These are phyloP conservation scores for Acacia melanoxylon DNA, from an alignment of 306 rosid genomes.

Conservation along the genomic window DNA sequence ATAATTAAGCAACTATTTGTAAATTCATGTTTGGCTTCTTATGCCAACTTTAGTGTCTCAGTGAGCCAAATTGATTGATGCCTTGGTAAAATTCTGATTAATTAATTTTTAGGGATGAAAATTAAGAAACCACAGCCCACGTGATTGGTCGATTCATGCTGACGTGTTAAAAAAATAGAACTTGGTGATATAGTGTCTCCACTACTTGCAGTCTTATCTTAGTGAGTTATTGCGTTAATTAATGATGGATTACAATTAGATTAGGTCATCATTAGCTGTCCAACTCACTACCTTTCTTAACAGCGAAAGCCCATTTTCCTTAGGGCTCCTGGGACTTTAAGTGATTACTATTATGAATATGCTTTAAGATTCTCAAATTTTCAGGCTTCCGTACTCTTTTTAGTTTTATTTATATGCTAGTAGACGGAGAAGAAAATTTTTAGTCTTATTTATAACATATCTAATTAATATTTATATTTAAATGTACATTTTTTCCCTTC, in stretches of 20 bases:
- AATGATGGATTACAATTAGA: neutral
- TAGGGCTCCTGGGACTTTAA: neutral
- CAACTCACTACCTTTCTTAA: neutral
- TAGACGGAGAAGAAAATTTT: too few species aligned
- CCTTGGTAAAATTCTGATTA: neutral
- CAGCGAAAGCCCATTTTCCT: neutral
- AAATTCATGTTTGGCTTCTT: neutral
- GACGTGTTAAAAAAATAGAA: neutral
- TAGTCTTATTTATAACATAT: too few species aligned
- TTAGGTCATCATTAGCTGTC: conserved; percentile 6
- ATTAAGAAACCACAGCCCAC: neutral
- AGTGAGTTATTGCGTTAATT: neutral
- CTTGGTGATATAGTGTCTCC: neutral
- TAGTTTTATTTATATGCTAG: too few species aligned
- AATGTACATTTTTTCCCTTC: too few species aligned
- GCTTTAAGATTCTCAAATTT: too few species aligned
- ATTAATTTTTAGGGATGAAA: neutral
- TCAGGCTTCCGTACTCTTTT: too few species aligned
- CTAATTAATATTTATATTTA: too few species aligned
- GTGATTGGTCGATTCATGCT: neutral
- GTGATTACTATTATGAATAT: too few species aligned
- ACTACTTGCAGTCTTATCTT: neutral
- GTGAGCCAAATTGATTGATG: neutral
- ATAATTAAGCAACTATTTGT: neutral
- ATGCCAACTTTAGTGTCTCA: neutral